Percentiles rank a stretch among this genome's conserved stretches.
These are phyloP conservation scores for Phaeosphaeria sp. DNA, from an alignment of 2,329 filamentous ascomycete genomes.

Conservation along the genomic window DNA sequence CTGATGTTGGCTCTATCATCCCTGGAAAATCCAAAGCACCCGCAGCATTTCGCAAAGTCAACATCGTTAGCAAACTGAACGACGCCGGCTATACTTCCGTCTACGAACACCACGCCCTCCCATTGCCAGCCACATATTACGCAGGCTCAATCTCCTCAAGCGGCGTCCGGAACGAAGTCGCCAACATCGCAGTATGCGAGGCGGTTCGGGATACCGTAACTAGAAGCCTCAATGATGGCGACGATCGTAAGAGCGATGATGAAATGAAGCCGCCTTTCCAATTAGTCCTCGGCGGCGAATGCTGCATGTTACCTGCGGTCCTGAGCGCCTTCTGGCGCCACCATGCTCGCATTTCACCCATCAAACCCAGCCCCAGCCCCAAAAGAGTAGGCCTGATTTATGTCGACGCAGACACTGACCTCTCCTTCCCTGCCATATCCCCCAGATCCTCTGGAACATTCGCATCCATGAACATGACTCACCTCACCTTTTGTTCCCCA, in stretches of 20 bases:
- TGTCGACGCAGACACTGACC: slow-evolving; percentile 26
- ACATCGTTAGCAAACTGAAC: slow-evolving; percentile 9
- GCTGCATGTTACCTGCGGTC: slow-evolving; percentile 23
- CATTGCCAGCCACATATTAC: slow-evolving; percentile 1
- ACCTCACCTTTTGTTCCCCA: too few relatives aligned
- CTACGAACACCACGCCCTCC: slow-evolving; percentile 5
- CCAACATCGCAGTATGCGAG: slow-evolving; percentile 11
- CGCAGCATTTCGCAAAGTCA: slow-evolving; percentile 11
- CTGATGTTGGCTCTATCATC: slow-evolving; percentile 23
- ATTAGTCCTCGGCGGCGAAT: slow-evolving; percentile 24
- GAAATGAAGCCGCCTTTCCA: slow-evolving; percentile 11
- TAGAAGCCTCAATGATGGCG: neutral
- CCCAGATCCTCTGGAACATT: slow-evolving; percentile 18
- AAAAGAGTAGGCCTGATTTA: slow-evolving; percentile 17
- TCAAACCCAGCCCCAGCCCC: too few relatives aligned
- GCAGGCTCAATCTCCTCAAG: slow-evolving; percentile 10
- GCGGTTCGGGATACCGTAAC: neutral
- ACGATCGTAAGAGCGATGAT: too few relatives aligned
- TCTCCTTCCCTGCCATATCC: slow-evolving; percentile 19
- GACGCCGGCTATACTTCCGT: slow-evolving; percentile 4
- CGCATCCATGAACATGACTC: slow-evolving; percentile 32
- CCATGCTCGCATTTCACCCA: too few relatives aligned
- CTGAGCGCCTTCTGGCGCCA: slow-evolving; percentile 14
- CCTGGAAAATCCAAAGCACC: slow-evolving; percentile 20
- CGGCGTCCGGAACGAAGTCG: slow-evolving; percentile 21